Percentiles rank a stretch among this genome's conserved stretches.
Evolutionary conservation across 495 filamentous ascomycete species (phyloP).

Genomic region (Aspergillus leporis): DNA sequence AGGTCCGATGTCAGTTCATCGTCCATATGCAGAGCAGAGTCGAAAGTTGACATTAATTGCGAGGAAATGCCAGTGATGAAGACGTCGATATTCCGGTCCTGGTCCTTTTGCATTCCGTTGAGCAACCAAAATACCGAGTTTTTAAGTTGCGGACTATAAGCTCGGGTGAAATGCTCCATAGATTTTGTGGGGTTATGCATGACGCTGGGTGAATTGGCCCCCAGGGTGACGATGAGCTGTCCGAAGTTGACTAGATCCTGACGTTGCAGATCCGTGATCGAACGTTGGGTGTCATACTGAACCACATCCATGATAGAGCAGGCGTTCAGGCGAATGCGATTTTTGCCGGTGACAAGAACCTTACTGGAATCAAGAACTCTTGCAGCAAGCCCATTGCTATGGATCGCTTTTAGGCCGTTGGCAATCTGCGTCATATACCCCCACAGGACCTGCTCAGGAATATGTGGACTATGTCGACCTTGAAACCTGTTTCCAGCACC

Average conservation of each 20-base stretch:
- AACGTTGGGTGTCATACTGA: conserved; percentile 65
- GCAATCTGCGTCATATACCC: conserved; percentile 89
- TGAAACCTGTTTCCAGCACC: conserved; percentile 55
- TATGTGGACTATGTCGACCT: conserved; percentile 45
- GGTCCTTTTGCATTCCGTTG: conserved; percentile 46
- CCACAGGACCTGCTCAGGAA: conserved; percentile 84
- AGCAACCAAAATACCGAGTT: conserved; percentile 79
- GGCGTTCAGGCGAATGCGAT: conserved; percentile 83
- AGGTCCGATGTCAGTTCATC: conserved; percentile 73
- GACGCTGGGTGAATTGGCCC: conserved; percentile 59
- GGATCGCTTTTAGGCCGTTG: conserved; percentile 84
- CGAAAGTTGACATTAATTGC: conserved; percentile 68
- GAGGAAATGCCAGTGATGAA: conserved; percentile 75
- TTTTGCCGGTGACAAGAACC: conserved; percentile 67
- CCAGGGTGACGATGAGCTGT: conserved; percentile 75
- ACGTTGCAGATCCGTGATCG: conserved; percentile 74
- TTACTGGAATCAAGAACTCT: conserved; percentile 82
- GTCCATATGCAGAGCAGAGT: conserved; percentile 70
- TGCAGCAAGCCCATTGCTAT: conserved; percentile 77
- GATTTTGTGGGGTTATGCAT: conserved; percentile 58
- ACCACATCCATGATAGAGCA: conserved; percentile 88
- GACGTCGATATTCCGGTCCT: conserved; percentile 69
- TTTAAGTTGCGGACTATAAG: conserved; percentile 71
- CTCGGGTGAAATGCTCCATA: conserved; percentile 69
- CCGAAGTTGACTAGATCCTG: conserved; percentile 89